Evolutionary conservation across 169 alveolate species (phyloP), one percentile per base, ranked within the genome.

Genomic region (Plasmodium sp.): DNA sequence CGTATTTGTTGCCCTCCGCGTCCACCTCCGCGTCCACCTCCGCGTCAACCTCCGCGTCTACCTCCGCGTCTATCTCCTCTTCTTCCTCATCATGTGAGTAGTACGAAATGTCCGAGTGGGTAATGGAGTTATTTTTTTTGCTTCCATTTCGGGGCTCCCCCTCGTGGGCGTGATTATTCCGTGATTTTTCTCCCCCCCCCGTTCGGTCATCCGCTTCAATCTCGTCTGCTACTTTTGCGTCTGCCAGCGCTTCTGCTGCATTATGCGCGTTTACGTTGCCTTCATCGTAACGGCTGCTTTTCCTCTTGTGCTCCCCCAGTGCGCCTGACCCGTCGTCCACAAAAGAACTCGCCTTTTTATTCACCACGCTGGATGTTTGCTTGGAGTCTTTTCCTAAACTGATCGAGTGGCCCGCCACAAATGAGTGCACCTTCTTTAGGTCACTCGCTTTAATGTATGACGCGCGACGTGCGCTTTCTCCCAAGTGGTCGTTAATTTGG

Each of bases 61-160:
- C 39, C 43, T 18, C 39, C 2, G 34, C 16, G n/a, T 67, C 77
- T 67, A 27, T 31, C 77, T 27, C 33, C 39, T 67, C 77, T 67
- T 67, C 77, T 22, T 79, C 93, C 33, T 86, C 88, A 73, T 36
- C 72, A 75, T 75, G 80, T n/a, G 86, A 71, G 81, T 75, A 79
- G 48, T 86, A 56, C 34, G 93, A 84, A 48, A 71, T 43, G 81
- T 79, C 39, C 6, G 93, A 86, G 31, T 77, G 16, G 36, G 93
- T 33, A 56, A 86, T n/a, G 71, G 86, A 43, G 81, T 54, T 56
- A n/a, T 86, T 58, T 56, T 79, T 75, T 84, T 51, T 74, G 39
- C 72, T 45, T 34, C 31, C 48, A 75, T 86, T 86, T 79, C 27
- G 39, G 79, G 43, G 36, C 14, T 45, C 73, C 36, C 73, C 81